Evolutionary conservation across 164 flowering plant genomes (phyloP).

Genomic region (Macadamia integrifolia): DNA sequence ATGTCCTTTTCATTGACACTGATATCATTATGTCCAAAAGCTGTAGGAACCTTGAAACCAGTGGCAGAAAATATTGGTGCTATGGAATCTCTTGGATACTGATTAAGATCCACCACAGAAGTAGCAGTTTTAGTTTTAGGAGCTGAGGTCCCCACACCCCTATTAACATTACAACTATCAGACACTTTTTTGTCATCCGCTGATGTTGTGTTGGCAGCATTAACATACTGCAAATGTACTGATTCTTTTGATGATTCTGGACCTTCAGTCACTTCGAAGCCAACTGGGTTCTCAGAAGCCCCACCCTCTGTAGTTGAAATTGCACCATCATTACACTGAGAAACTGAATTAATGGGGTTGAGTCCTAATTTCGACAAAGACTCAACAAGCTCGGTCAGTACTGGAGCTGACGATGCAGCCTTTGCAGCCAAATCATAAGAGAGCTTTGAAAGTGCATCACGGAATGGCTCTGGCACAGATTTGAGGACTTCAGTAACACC

Average conservation of each 20-base stretch:
- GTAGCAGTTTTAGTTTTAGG: background rate
- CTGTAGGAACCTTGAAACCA: background rate
- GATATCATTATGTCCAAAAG: background rate
- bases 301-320: slow-evolving; percentile 7
- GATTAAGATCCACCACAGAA: slow-evolving; percentile 1
- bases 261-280: slow-evolving; percentile 6
- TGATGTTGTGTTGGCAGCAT: slow-evolving; percentile 1
- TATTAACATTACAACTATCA: background rate
- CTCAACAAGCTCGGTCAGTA: slow-evolving; percentile 47
- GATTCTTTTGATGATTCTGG: slow-evolving; percentile 15
- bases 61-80: background rate
- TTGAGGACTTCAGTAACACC: slow-evolving; percentile 38
- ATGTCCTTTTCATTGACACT: slow-evolving; percentile 3
- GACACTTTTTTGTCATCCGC: slow-evolving; percentile 1
- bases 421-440: slow-evolving; percentile 41
- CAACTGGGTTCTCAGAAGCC: slow-evolving; percentile 6
- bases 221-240: background rate
- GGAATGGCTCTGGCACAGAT: slow-evolving; percentile 53
- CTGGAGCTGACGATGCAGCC: slow-evolving; percentile 41
- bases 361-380: slow-evolving; percentile 33
- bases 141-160: slow-evolving; percentile 10
- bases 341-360: slow-evolving; percentile 13
- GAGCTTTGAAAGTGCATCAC: slow-evolving; percentile 34
- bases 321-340: slow-evolving; percentile 22
- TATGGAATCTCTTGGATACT: slow-evolving; percentile 1